Percentiles rank a stretch among this genome's conserved stretches.
Conservation (phyloP, 2,329 filamentous ascomycete genomes). For the Pseudogymnoascus sp. region DNA sequence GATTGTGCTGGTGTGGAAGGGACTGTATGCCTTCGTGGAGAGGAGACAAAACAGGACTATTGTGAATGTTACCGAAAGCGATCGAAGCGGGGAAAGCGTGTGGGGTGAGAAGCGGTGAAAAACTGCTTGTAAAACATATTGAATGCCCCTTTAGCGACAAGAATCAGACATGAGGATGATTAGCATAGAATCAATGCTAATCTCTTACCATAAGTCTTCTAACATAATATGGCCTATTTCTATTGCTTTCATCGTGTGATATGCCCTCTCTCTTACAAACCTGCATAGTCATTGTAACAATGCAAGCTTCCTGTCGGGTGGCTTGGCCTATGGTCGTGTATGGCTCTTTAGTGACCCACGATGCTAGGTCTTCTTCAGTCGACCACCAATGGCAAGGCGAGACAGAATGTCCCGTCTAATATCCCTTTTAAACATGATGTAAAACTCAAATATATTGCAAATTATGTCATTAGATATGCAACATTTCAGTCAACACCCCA, state of each 20-base stretch:
- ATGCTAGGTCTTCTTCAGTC: too few species aligned
- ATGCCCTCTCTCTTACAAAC: too few species aligned
- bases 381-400: too few species aligned
- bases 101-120: background rate
- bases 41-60: background rate
- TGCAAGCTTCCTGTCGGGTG: too few species aligned
- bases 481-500: background rate
- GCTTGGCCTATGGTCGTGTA: too few species aligned
- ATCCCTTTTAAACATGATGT: background rate
- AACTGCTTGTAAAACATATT: background rate
- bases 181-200: background rate
- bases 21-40: background rate
- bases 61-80: background rate
- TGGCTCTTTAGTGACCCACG: too few species aligned
- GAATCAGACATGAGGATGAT: background rate
- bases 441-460: background rate
- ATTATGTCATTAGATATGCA: background rate
- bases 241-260: too few species aligned
- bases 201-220: background rate
- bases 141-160: background rate
- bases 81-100: background rate
- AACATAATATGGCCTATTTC: background rate
- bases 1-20: conserved; percentile 10
- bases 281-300: too few species aligned
- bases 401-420: background rate